phyloP scores from a whole-genome alignment of 352 stramenopile genomes.

The Globisporangium nodosum region DNA sequence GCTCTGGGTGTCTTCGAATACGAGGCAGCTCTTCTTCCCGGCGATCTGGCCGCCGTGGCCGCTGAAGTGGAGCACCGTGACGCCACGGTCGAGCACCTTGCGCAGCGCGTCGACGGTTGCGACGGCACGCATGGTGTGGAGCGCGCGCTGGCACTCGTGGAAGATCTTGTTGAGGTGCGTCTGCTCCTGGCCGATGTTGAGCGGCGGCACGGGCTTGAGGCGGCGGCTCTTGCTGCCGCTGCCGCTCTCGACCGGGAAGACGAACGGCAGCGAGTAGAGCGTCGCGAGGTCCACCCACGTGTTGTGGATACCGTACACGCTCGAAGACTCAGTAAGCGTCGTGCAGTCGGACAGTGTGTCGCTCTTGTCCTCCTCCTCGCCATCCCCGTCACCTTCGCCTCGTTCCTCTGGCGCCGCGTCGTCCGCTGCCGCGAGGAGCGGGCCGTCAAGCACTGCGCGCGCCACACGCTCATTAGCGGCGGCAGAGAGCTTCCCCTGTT shows the following conservation, averaged over 20 bases:
- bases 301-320: constrained; percentile 71
- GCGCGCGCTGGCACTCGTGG: constrained; percentile 57
- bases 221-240: constrained; percentile 17
- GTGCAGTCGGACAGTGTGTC: constrained; percentile 75
- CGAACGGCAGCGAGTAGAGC: constrained; percentile 71
- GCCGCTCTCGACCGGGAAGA: constrained; percentile 28
- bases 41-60: constrained; percentile 61
- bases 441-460: constrained; percentile 38
- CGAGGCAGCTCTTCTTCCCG: constrained; percentile 56
- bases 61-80: constrained; percentile 77
- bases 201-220: constrained; percentile 51
- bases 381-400: neutral
- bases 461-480: constrained; percentile 64
- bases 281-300: constrained; percentile 77
- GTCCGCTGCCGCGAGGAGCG: constrained; percentile 14
- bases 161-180: constrained; percentile 71
- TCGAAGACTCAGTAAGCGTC: constrained; percentile 61
- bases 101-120: constrained; percentile 68
- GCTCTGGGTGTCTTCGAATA: constrained; percentile 74
- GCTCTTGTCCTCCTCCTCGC: constrained; percentile 61
- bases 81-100: constrained; percentile 70
- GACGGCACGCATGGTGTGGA: constrained; percentile 70
- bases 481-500: constrained; percentile 32
- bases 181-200: constrained; percentile 70
- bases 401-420: constrained; percentile 1